phyloP scores from a whole-genome alignment of 805 yeast genomes.

The Cyberlindnera maritima region DNA sequence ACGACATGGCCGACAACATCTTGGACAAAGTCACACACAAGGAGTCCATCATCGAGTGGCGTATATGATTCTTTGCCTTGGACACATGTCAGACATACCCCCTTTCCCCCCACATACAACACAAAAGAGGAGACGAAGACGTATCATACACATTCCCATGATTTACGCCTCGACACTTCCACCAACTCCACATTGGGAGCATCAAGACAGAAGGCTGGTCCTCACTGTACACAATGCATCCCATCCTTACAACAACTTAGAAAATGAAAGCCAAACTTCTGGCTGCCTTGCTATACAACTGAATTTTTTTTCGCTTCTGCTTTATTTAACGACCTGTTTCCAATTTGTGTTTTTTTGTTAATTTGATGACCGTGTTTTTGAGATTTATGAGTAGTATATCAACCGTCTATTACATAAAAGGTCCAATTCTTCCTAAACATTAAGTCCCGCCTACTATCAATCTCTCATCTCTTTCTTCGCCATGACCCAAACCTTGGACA shows the following conservation, averaged over 20 bases:
- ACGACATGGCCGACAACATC: conserved; percentile 28
- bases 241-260: background rate
- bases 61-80: conserved; percentile 12
- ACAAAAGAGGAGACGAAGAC: too few species aligned
- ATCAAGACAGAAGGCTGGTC: background rate
- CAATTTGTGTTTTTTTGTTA: too few species aligned
- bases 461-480: conserved; percentile 18
- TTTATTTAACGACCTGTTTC: conserved; percentile 1
- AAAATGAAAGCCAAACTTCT: background rate
- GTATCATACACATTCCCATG: too few species aligned
- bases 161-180: too few species aligned
- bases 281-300: background rate
- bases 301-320: conserved; percentile 1
- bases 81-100: too few species aligned
- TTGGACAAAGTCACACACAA: conserved; percentile 15
- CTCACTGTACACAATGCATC: background rate
- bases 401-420: background rate
- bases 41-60: conserved; percentile 23
- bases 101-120: too few species aligned
- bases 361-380: background rate
- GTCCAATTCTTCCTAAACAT: too few species aligned
- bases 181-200: too few species aligned
- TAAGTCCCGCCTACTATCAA: background rate
- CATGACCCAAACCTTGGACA: conserved; percentile 27
- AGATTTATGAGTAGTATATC: too few species aligned